Evolutionary conservation across 805 yeast species (phyloP).

Genomic region (Ogataea angusta): DNA sequence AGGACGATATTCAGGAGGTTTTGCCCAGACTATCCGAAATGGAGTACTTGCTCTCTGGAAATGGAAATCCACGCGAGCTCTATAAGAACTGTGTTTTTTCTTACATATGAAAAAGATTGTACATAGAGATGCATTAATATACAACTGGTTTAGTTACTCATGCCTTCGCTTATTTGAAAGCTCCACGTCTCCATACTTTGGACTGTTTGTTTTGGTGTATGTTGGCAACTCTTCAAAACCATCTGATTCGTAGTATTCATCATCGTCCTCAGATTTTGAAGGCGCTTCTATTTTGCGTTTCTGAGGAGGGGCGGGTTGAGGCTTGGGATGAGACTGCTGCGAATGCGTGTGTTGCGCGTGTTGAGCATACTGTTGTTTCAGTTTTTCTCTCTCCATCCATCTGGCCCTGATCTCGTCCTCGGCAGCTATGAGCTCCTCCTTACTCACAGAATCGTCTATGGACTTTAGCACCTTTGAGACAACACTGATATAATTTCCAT

Average conservation of each 20-base stretch:
- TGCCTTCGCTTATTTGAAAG: slow-evolving; percentile 17
- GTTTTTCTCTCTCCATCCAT: slow-evolving; percentile 59
- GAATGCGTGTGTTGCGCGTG: slow-evolving; percentile 20
- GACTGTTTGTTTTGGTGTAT: slow-evolving; percentile 24
- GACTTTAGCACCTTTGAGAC: slow-evolving; percentile 81
- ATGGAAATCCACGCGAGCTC: slow-evolving; percentile 60
- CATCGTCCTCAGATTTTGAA: slow-evolving; percentile 19
- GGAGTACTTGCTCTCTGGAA: slow-evolving; percentile 56
- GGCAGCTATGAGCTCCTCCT: slow-evolving; percentile 65
- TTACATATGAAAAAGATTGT: slow-evolving; percentile 25
- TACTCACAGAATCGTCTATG: slow-evolving; percentile 80
- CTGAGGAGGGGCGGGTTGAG: neutral
- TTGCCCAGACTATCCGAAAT: slow-evolving; percentile 40
- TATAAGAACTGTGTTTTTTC: slow-evolving; percentile 39
- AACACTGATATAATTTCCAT: slow-evolving; percentile 80
- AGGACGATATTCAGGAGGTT: slow-evolving; percentile 16
- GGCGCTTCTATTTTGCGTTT: slow-evolving; percentile 8
- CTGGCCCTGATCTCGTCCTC: slow-evolving; percentile 52
- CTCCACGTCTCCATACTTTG: slow-evolving; percentile 28
- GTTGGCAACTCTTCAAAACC: slow-evolving; percentile 37
- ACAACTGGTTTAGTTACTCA: slow-evolving; percentile 13
- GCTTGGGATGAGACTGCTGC: slow-evolving; percentile 1
- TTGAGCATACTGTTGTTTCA: slow-evolving; percentile 24
- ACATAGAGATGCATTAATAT: slow-evolving; percentile 13
- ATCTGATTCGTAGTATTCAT: slow-evolving; percentile 34